Base-by-base conservation (phyloP, 108 stramenopile genomes). In the Licmophora abbreviata region DNA sequence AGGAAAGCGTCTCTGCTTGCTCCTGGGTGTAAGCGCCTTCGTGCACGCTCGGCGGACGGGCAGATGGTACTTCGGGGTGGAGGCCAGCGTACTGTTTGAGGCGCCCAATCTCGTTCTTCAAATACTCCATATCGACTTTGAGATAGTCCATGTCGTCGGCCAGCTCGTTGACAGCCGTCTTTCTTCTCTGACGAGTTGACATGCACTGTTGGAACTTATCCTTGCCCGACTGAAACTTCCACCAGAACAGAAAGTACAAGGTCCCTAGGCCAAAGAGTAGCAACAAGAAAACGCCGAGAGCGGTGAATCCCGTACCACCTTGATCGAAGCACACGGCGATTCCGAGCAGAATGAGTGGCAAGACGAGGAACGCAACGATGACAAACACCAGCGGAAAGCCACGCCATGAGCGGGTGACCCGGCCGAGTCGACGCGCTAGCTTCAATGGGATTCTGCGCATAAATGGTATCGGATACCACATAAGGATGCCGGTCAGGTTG, bases 401-500 rank as follows among this genome's bases (percentile, higher is more conserved):
- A 8, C 63, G 63, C 27, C 56, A 79, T 8, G 62, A 27, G 8
- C 73, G 63, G 11, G 73, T 71, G 11, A 50, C 48, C 28, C 51
- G 56, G 9, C 82, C 82, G 35, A 80, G 58, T 6, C 42, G 44
- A 14, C 67, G 42, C 14, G 76, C 78, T 40, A 56, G 53, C 32
- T 35, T 47, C 15, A 84, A 51, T 9, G 82, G 78, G 42, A 84
- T 36, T 20, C 30, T 35, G 21, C 82, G 60, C 64, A 79, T 77
- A 47, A 54, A 48, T 6, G 82, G 78, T 30, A 84, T 33, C 10
- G 82, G 82, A 53, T 79, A 84, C 73, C 76, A 84, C 22, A 84
- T 81, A 20, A 79, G 36, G 38, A 84, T 72, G 28, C 82, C 82
- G 12, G 62, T 51, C 26, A 84, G 48, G 66, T 84, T 84, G 65